phyloP scores from a whole-genome alignment of 768 basidiomycete genomes.

The Lactarius tabidus region DNA sequence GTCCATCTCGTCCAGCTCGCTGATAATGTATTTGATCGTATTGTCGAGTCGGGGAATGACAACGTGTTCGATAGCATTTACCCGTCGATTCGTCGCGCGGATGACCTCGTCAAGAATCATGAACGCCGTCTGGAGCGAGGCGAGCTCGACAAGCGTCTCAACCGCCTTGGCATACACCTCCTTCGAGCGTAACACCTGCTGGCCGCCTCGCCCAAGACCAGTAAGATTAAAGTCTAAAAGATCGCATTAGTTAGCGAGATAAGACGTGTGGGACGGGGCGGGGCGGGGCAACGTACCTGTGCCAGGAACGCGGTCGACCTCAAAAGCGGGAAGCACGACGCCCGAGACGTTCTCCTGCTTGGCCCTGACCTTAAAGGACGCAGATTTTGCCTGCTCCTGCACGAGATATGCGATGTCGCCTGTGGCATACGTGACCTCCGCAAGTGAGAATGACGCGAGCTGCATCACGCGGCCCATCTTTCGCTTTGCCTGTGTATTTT shows the following conservation, averaged over 20 bases:
- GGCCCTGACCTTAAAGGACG: constrained; percentile 88
- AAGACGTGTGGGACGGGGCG: constrained; percentile 7
- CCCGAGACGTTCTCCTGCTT: constrained; percentile 98
- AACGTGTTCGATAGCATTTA: constrained; percentile 98
- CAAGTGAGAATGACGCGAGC: constrained; percentile 96
- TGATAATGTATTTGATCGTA: constrained; percentile 96
- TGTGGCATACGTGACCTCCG: constrained; percentile 97
- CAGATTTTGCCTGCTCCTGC: constrained; percentile 90
- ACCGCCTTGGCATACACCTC: constrained; percentile 98
- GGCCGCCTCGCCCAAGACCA: constrained; percentile 93
- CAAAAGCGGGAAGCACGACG: constrained; percentile 92
- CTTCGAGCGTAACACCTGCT: constrained; percentile 91
- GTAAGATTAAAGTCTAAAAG: constrained; percentile 89
- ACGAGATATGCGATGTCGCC: constrained; percentile 98
- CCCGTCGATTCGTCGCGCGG: constrained; percentile 96
- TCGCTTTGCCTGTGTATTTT: constrained; percentile 73
- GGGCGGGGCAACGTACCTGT: constrained; percentile 50
- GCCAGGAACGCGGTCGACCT: constrained; percentile 80
- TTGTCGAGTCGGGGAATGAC: constrained; percentile 94
- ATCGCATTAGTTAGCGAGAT: not conserved
- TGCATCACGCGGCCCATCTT: constrained; percentile 99
- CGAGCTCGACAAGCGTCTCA: constrained; percentile 94
- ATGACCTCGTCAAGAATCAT: constrained; percentile 99
- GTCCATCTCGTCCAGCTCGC: constrained; percentile 99
- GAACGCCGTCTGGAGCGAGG: constrained; percentile 96